These are phyloP conservation scores for Brettanomyces sp. DNA, from an alignment of 805 yeast species.

Conservation along the genomic window DNA sequence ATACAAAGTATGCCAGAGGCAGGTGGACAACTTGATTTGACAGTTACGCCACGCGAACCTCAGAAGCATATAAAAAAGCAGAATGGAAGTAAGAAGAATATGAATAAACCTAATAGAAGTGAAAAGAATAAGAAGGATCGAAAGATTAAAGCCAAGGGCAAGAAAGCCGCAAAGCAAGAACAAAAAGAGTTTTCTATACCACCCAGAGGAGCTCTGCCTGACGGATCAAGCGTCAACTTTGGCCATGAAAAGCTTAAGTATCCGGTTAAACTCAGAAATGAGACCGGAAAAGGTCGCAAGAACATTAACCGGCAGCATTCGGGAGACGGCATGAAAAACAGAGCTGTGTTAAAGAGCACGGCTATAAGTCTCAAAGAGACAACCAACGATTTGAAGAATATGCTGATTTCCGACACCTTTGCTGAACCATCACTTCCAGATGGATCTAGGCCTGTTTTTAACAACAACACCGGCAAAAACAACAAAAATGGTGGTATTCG, in stretches of 20 bases:
- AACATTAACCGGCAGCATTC: background rate
- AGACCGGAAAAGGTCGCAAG: slow-evolving; percentile 8
- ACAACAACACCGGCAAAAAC: background rate
- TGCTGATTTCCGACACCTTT: slow-evolving; percentile 7
- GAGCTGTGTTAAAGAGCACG: slow-evolving; percentile 10
- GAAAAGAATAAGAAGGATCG: background rate
- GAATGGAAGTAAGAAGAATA: slow-evolving; percentile 1
- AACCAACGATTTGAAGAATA: slow-evolving; percentile 14
- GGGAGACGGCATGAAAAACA: slow-evolving; percentile 8
- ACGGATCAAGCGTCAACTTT: slow-evolving; percentile 19
- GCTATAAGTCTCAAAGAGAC: slow-evolving; percentile 13
- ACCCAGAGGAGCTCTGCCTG: slow-evolving; percentile 24
- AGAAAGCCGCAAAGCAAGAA: slow-evolving; percentile 7
- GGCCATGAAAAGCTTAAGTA: slow-evolving; percentile 6
- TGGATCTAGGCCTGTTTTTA: slow-evolving; percentile 10
- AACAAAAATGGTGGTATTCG: slow-evolving; percentile 4
- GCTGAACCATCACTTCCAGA: slow-evolving; percentile 14
- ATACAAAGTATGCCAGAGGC: slow-evolving; percentile 15
- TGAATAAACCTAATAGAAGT: background rate
- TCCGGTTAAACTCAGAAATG: slow-evolving; percentile 6
- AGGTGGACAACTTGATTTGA: slow-evolving; percentile 3
- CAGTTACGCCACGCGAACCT: background rate
- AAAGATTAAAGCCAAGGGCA: background rate
- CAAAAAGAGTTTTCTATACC: slow-evolving; percentile 33
- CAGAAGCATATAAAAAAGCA: slow-evolving; percentile 1